phyloP scores from a whole-genome alignment of 73 alveolate species.

The Tetrahymena thermophila region DNA sequence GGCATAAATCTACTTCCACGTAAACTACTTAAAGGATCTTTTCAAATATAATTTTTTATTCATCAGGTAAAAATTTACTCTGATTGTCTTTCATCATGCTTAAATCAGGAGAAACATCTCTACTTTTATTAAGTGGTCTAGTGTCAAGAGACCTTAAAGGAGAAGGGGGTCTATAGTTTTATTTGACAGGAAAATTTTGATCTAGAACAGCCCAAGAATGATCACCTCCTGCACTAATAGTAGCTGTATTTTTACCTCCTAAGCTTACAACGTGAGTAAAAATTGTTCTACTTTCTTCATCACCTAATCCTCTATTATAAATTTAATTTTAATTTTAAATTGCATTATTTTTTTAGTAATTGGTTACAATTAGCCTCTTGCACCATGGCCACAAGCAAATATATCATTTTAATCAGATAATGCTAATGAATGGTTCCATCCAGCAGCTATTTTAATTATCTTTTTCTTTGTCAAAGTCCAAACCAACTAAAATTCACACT shows the following conservation, averaged over 20 bases:
- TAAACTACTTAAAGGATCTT: neutral
- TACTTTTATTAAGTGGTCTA: neutral
- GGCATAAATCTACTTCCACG: neutral
- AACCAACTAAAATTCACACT: constrained; percentile 75
- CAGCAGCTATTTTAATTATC: constrained; percentile 83
- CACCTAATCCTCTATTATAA: constrained; percentile 58
- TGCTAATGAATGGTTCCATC: constrained; percentile 95
- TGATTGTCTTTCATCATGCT: neutral
- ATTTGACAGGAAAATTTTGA: constrained; percentile 74
- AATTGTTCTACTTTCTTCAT: constrained; percentile 65
- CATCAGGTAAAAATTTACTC: neutral
- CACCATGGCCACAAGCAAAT: constrained; percentile 89
- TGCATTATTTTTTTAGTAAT: neutral
- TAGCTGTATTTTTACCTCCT: constrained; percentile 69
- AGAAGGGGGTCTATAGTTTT: constrained; percentile 54
- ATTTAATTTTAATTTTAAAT: neutral
- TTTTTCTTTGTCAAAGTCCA: constrained; percentile 54
- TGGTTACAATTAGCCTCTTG: constrained; percentile 68
- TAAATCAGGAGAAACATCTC: neutral
- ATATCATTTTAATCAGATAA: constrained; percentile 80
- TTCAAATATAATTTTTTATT: neutral
- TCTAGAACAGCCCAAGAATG: constrained; percentile 95
- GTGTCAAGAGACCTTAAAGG: constrained; percentile 20
- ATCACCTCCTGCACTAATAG: constrained; percentile 93
- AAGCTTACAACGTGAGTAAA: constrained; percentile 70